Conservation (phyloP, 768 basidiomycete species). For the Lentinula detonsa region DNA sequence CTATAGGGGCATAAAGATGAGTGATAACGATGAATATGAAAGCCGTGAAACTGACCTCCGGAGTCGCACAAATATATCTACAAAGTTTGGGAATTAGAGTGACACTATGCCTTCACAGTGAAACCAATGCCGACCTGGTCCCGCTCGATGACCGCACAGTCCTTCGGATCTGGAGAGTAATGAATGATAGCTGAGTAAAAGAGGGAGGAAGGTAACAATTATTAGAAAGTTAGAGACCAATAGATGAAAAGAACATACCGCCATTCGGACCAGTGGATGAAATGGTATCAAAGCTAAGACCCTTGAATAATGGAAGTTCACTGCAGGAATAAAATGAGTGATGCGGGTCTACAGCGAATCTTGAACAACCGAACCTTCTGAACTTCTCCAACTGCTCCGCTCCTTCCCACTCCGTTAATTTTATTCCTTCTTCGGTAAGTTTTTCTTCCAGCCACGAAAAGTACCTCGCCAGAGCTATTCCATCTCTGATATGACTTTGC, state of each 20-base stretch:
- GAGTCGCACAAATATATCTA: slow-evolving; percentile 65
- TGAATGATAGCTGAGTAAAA: slow-evolving; percentile 76
- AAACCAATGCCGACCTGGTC: slow-evolving; percentile 46
- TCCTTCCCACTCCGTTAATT: slow-evolving; percentile 73
- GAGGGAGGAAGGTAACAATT: not conserved
- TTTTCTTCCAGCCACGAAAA: slow-evolving; percentile 94
- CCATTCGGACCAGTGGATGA: slow-evolving; percentile 91
- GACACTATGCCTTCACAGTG: not conserved
- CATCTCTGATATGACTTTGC: slow-evolving; percentile 83
- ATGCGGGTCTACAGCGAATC: not conserved
- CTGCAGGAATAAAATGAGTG: slow-evolving; percentile 27
- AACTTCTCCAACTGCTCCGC: slow-evolving; percentile 75
- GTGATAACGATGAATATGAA: not conserved
- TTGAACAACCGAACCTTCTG: slow-evolving; percentile 56
- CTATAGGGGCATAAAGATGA: slow-evolving; percentile 23
- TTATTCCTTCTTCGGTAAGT: slow-evolving; percentile 48
- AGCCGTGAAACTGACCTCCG: slow-evolving; percentile 47
- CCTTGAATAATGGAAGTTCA: slow-evolving; percentile 73
- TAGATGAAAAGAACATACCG: slow-evolving; percentile 39
- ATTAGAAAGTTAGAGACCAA: not conserved
- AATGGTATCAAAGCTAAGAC: slow-evolving; percentile 88
- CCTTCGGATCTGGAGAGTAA: slow-evolving; percentile 72
- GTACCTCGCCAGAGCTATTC: slow-evolving; percentile 80
- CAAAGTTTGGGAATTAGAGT: not conserved
- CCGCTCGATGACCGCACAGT: slow-evolving; percentile 69